phyloP scores from a whole-genome alignment of 2,329 filamentous ascomycete species.

The Fusarium sp. region DNA sequence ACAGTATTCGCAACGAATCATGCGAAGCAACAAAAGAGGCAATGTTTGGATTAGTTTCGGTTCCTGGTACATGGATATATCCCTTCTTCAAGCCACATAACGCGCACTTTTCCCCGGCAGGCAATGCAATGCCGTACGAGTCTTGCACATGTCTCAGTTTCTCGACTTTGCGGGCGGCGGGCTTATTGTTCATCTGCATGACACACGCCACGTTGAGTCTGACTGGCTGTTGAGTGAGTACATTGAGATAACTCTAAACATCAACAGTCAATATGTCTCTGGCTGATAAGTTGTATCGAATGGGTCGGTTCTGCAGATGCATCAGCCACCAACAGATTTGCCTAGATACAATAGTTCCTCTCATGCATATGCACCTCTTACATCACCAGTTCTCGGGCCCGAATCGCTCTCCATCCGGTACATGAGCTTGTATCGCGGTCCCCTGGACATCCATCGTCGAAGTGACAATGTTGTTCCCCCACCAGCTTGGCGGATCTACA shows the following conservation, averaged over 20 bases:
- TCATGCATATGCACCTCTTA: background rate
- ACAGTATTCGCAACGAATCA: background rate
- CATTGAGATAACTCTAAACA: background rate
- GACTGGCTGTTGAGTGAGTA: background rate
- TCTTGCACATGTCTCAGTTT: background rate
- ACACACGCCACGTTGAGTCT: background rate
- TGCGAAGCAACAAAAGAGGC: background rate
- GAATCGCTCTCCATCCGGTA: slow-evolving; percentile 66
- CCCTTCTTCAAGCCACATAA: slow-evolving; percentile 3
- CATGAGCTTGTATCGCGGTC: slow-evolving; percentile 64
- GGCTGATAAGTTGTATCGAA: background rate
- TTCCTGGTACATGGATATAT: slow-evolving; percentile 18
- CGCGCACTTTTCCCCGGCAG: background rate
- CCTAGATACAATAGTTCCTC: background rate
- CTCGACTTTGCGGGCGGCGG: background rate
- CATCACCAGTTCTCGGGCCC: slow-evolving; percentile 65
- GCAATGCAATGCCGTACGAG: background rate
- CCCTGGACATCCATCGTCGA: slow-evolving; percentile 70
- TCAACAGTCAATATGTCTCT: background rate
- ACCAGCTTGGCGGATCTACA: slow-evolving; percentile 73
- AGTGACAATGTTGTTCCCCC: slow-evolving; percentile 69
- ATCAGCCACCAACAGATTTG: slow-evolving; percentile 13
- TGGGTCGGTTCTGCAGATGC: background rate
- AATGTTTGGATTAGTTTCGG: background rate
- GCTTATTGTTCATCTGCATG: slow-evolving; percentile 12